Base-by-base conservation (phyloP, 2,329 filamentous ascomycete genomes). In the Grosmannia clavigera region DNA sequence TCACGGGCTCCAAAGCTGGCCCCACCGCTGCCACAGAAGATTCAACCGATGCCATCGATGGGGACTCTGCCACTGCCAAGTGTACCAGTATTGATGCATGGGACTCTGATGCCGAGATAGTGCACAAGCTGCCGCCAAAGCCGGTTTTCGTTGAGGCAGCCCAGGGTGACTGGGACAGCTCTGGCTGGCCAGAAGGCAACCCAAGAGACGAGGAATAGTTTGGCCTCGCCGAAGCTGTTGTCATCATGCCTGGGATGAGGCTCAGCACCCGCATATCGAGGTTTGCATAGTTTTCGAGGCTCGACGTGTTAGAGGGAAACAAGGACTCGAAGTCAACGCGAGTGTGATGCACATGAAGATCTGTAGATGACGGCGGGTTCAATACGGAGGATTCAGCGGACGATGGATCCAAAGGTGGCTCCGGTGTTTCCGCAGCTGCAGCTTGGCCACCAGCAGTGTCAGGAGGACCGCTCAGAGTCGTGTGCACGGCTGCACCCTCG, bases 291-390 rank as follows among this genome's bases (percentile, higher is more conserved):
- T 70, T 70, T 33, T 73, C 70, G 27, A 81, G 40, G 80, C 75
- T 19, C 73, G 67, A 46, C 76, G 74, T 48, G 76, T 73, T 55
- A 78, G 75, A 4, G 74, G 72, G 61, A 82, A 51, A 51, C 22
- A 14, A 10, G 22, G 48, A 14, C 10, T 27, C 22, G 25, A 29
- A 12, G 10, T 5, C 10, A 11, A 51, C 48, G 14, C 48, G 22
- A 25, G 22, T 14, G 29, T 80, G 74, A 66, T 83, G 76, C 54
- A 86, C 78, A 64, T 82, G 80, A 53, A 85, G 61, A 29, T 72
- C 66, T 10, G 11, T 55, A 40, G 27, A 51, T 11, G 48, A 14
- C 9, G 48, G 48, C 7, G 48, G 10, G 12, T 22, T 14, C 16
- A 14, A 16, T 16, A 40, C 12, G 12, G 38, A 16, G 38, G 38